Conservation (phyloP, 2,329 filamentous ascomycete genomes). For the Aspergillus ustus region DNA sequence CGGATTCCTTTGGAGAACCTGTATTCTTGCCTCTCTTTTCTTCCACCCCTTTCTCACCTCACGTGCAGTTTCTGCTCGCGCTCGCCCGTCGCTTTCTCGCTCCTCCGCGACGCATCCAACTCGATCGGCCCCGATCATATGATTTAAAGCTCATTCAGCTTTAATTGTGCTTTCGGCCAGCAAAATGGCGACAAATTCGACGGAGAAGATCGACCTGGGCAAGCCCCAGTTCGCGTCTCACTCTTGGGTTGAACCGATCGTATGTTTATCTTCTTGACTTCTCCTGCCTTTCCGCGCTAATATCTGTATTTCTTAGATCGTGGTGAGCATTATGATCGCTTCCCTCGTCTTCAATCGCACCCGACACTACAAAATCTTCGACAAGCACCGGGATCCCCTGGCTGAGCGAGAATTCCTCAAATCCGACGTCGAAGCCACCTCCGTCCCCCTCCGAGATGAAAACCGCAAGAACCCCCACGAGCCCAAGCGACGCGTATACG, state of each 20-base stretch:
- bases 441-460: slow-evolving; percentile 12
- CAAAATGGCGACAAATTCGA: not conserved
- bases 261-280: slow-evolving; percentile 23
- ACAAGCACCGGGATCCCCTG: slow-evolving; percentile 21
- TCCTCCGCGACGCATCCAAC: not conserved
- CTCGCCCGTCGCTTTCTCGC: not conserved
- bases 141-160: not conserved
- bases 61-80: not conserved
- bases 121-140: too few relatives aligned
- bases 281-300: not conserved
- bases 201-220: slow-evolving; percentile 33
- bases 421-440: slow-evolving; percentile 13
- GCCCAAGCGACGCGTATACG: slow-evolving; percentile 39
- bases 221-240: slow-evolving; percentile 43
- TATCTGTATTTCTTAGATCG: slow-evolving; percentile 45
- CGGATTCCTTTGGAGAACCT: not conserved
- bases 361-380: slow-evolving; percentile 50
- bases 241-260: slow-evolving; percentile 41
- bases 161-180: not conserved
- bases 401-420: slow-evolving; percentile 9
- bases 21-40: not conserved
- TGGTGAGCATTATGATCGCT: slow-evolving; percentile 54
- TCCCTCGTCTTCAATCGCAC: slow-evolving; percentile 55
- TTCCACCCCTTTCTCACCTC: not conserved
- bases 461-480: slow-evolving; percentile 30